phyloP scores from a whole-genome alignment of 2,329 filamentous ascomycete genomes.

The Alternaria rosae region DNA sequence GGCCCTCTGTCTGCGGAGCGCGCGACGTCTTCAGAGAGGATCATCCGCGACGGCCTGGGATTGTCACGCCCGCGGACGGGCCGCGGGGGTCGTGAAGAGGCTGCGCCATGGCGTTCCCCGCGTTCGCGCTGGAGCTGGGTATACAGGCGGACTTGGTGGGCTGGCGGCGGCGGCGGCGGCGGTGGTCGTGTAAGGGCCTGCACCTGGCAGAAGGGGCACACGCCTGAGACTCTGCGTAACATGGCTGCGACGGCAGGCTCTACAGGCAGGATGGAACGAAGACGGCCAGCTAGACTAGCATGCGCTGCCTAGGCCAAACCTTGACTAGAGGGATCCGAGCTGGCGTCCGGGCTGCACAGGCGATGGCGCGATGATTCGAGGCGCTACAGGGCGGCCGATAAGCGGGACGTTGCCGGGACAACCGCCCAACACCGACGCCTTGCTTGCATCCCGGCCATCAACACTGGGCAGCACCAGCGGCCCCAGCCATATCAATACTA shows the following conservation, averaged over 20 bases:
- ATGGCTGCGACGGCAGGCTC: constrained; percentile 13
- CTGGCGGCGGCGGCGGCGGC: not conserved
- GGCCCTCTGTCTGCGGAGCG: constrained; percentile 32
- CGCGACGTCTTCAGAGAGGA: constrained; percentile 53
- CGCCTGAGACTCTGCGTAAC: constrained; percentile 39
- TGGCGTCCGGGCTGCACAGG: constrained; percentile 15
- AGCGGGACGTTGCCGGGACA: constrained; percentile 28
- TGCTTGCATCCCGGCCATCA: constrained; percentile 35
- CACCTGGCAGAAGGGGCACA: constrained; percentile 56
- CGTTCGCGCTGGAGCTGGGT: constrained; percentile 33
- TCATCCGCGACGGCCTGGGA: constrained; percentile 56
- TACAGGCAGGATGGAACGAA: not conserved
- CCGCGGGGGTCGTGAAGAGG: constrained; percentile 1
- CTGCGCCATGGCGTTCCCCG: constrained; percentile 14
- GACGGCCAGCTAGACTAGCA: not conserved
- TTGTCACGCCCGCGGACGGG: constrained; percentile 14
- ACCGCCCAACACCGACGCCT: constrained; percentile 19
- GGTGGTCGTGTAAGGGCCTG: constrained; percentile 19
- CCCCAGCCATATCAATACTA: constrained; percentile 27
- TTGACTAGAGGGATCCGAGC: constrained; percentile 4
- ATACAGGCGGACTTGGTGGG: constrained; percentile 47
- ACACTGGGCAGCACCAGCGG: constrained; percentile 29
- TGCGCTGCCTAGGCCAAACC: not conserved
- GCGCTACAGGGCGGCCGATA: constrained; percentile 8
- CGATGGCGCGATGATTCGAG: constrained; percentile 7